A percentile compares a stretch with the other conserved stretches of the same genome.
These are phyloP conservation scores for Arthonia radiata DNA, from an alignment of 495 filamentous ascomycete species.

Conservation along the genomic window DNA sequence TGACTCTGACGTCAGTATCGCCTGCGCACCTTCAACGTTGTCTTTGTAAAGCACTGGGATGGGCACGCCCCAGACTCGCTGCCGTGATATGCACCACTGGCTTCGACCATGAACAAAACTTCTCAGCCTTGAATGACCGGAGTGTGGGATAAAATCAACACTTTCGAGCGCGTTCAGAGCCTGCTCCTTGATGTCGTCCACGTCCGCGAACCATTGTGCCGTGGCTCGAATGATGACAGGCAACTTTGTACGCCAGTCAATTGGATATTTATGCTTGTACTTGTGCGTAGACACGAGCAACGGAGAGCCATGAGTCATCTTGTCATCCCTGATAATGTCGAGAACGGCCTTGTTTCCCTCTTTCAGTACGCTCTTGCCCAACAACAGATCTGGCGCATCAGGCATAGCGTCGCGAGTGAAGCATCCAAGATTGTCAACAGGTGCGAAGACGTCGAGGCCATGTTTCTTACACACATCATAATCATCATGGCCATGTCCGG, in stretches of 20 bases:
- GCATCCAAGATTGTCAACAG: constrained; percentile 53
- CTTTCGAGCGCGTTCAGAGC: constrained; percentile 41
- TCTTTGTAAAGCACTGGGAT: constrained; percentile 72
- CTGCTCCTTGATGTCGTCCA: constrained; percentile 47
- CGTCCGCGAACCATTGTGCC: constrained; percentile 92
- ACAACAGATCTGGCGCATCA: constrained; percentile 28
- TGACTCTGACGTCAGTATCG: constrained; percentile 49
- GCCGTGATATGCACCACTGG: constrained; percentile 98
- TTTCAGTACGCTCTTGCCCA: constrained; percentile 33
- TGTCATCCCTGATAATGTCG: constrained; percentile 27
- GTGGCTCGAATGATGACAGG: constrained; percentile 82
- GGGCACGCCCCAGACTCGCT: constrained; percentile 87
- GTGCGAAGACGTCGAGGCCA: constrained; percentile 46
- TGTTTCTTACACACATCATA: constrained; percentile 51
- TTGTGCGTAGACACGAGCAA: constrained; percentile 39
- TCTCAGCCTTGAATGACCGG: constrained; percentile 44
- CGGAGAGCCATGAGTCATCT: constrained; percentile 1
- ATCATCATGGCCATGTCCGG: constrained; percentile 91
- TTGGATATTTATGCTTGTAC: constrained; percentile 80
- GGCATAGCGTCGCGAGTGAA: constrained; percentile 61
- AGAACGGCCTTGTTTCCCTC: constrained; percentile 46
- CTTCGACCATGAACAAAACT: constrained; percentile 67
- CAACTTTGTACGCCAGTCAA: constrained; percentile 88
- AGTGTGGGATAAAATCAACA: constrained; percentile 55
- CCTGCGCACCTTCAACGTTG: constrained; percentile 29